Percentiles rank a stretch among this genome's conserved stretches.
Conservation (phyloP, 2,329 filamentous ascomycete species). For the Penicillium olsonii region DNA sequence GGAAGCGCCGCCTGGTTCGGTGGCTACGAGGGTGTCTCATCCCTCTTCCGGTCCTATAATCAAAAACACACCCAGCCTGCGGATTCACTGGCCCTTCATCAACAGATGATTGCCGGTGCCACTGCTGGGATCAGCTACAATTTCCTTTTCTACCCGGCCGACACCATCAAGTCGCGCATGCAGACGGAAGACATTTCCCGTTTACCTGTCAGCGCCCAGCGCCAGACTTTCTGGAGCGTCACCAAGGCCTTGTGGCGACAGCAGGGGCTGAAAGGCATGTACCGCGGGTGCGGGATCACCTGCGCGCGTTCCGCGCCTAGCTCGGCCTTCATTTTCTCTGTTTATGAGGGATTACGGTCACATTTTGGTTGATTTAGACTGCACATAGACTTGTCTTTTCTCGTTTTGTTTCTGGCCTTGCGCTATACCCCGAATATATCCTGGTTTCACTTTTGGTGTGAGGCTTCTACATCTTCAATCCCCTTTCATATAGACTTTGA, state of each 20-base stretch:
- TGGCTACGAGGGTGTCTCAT: constrained; percentile 76
- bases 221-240: constrained; percentile 72
- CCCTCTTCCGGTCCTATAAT: constrained; percentile 63
- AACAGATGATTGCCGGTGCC: constrained; percentile 85
- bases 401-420: constrained; percentile 7
- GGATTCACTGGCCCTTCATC: constrained; percentile 71
- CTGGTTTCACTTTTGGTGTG: neutral
- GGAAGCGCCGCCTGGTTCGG: constrained; percentile 96
- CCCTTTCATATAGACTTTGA: neutral
- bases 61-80: constrained; percentile 28
- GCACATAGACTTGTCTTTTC: constrained; percentile 13
- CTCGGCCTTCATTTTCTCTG: constrained; percentile 96
- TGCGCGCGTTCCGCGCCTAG: constrained; percentile 84
- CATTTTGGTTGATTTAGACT: constrained; percentile 51
- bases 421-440: constrained; percentile 11
- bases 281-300: constrained; percentile 93
- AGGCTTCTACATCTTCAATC: neutral
- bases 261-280: constrained; percentile 80
- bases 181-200: constrained; percentile 73
- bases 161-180: constrained; percentile 97
- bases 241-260: constrained; percentile 74
- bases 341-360: constrained; percentile 83
- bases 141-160: constrained; percentile 94
- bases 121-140: constrained; percentile 92
- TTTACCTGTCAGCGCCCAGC: constrained; percentile 47